phyloP scores from a whole-genome alignment of 768 basidiomycete genomes.

The Mycena amicta region DNA sequence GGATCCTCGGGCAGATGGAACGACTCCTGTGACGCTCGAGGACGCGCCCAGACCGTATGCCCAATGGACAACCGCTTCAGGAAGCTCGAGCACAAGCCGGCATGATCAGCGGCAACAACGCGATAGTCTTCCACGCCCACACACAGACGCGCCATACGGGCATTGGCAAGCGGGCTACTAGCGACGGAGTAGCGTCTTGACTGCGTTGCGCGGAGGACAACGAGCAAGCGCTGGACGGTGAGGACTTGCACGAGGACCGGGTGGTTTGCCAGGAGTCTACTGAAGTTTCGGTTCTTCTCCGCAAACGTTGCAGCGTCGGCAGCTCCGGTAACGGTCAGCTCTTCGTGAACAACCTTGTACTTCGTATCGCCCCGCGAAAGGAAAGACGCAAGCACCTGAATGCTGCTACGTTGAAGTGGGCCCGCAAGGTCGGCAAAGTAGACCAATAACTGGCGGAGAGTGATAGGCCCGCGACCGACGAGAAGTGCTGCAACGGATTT shows the following conservation, averaged over 20 bases:
- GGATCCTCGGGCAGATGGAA: slow-evolving; percentile 19
- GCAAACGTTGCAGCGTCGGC: neutral
- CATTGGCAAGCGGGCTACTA: slow-evolving; percentile 12
- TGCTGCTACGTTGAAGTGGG: slow-evolving; percentile 6
- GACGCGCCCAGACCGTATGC: slow-evolving; percentile 8
- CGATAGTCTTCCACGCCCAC: slow-evolving; percentile 15
- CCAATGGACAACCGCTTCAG: slow-evolving; percentile 5
- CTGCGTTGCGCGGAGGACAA: slow-evolving; percentile 10
- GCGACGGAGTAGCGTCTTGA: slow-evolving; percentile 16
- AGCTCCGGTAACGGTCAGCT: neutral
- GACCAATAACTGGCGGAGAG: slow-evolving; percentile 8
- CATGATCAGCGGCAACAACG: neutral
- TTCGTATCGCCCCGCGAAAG: slow-evolving; percentile 5
- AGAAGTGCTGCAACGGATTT: slow-evolving; percentile 7
- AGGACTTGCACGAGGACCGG: slow-evolving; percentile 6
- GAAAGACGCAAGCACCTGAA: slow-evolving; percentile 4
- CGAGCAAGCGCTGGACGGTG: slow-evolving; percentile 7
- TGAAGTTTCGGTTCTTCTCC: slow-evolving; percentile 14
- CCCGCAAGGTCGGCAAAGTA: slow-evolving; percentile 17
- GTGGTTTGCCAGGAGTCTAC: slow-evolving; percentile 5
- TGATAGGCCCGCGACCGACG: slow-evolving; percentile 4
- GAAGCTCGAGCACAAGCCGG: slow-evolving; percentile 17
- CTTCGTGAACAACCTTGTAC: neutral
- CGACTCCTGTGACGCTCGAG: slow-evolving; percentile 3
- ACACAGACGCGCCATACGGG: slow-evolving; percentile 5